Base-by-base conservation (phyloP, 306 rosid genomes). In the Castanospermum australe region DNA sequence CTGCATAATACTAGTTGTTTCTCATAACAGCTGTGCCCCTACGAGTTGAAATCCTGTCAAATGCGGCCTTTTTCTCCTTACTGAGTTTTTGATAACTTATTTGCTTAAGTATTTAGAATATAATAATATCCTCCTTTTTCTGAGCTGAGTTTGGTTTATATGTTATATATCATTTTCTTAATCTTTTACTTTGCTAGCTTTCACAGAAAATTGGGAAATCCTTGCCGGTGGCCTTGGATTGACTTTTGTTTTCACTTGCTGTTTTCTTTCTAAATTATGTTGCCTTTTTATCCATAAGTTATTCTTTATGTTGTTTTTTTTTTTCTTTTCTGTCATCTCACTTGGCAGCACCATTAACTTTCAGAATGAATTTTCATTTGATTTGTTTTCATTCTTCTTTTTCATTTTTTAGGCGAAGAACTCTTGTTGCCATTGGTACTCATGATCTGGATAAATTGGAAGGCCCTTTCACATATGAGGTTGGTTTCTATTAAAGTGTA, bases 401-500 rank as follows among this genome's bases (percentile, higher is more conserved):
- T 33, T 24, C 6, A 62, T 60, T 6, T 64, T 79, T 61, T 78
- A 94, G 98, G 85, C 88, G 93, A 82, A 90, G 99, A 89, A 91
- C 98, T 20, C 92, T 95, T 8, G 99, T 92, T 79, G 99, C 99
- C 57, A 95, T 95, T 72, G 99, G 99, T 61, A 95, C 99, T 71
- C 99, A 95, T 80, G 99, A 95, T 82, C 84, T 95, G 86, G 99
- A 95, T 74, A 91, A 80, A 61, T 79, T 95, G 79, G 85, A 88
- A 79, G 84, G 87, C 65, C 99, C 99, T 50, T 95, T 92, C 84
- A 86, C 98, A 22, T 92, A 95, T 84, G 99, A 95, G 97, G 99
- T 94, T 80, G 41, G 82, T 72, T 88, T 73, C 81, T 76, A 24
- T 51, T 59, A 28, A 56, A 65, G 24, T 66, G n/a, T 80, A 21